Conservation (phyloP, 148 eudicot genomes). For the Arbutus unedo region DNA sequence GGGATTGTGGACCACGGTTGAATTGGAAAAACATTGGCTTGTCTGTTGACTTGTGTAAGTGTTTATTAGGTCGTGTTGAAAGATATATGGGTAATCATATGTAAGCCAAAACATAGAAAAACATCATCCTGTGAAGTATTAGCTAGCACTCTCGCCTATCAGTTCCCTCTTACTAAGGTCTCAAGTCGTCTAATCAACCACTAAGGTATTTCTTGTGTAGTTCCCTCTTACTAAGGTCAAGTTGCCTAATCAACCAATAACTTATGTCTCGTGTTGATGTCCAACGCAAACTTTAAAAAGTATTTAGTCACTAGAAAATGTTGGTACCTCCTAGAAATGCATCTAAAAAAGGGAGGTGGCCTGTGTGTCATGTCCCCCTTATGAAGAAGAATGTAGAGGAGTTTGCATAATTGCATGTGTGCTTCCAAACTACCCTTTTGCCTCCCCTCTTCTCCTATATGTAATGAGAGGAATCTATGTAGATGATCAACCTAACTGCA, state of each 20-base stretch:
- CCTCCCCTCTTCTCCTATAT: not conserved
- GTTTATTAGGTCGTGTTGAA: not conserved
- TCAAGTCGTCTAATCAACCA: not conserved
- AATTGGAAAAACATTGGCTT: conserved; percentile 8
- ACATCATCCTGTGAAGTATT: not conserved
- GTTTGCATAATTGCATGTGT: conserved; percentile 23
- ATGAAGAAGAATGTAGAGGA: conserved; percentile 5
- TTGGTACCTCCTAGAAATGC: conserved; percentile 15
- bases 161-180: not conserved
- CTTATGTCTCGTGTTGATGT: not conserved
- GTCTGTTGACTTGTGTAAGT: conserved; percentile 9
- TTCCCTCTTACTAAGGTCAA: not conserved
- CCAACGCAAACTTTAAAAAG: not conserved
- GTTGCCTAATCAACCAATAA: not conserved
- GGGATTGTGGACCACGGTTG: conserved; percentile 24
- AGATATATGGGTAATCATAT: not conserved
- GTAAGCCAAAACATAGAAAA: not conserved
- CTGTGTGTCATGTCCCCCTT: conserved; percentile 27
- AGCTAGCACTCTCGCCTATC: not conserved
- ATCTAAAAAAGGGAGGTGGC: conserved; percentile 18
- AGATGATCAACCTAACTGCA: not conserved
- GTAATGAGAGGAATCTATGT: conserved; percentile 1
- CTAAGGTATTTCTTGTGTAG: not conserved
- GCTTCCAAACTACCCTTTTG: conserved; percentile 20
- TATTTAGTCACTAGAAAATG: too few species aligned